These are phyloP conservation scores for Mallotus nudiflorus DNA, from an alignment of 345 rosid genomes.

Conservation along the genomic window DNA sequence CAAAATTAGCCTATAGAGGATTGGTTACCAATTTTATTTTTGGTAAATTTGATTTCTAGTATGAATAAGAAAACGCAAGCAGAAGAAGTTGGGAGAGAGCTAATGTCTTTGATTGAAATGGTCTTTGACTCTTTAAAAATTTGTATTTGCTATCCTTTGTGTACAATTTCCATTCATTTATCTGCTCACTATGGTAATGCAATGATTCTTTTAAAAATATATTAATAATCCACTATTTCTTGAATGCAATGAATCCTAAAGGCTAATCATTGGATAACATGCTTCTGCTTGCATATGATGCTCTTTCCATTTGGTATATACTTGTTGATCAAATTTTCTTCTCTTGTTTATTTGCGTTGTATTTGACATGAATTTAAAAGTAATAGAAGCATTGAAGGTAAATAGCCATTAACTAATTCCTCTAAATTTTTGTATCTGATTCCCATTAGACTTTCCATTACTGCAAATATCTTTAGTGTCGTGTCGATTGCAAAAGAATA, in stretches of 20 bases:
- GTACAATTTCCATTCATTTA: neutral
- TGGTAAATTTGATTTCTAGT: neutral
- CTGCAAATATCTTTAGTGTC: too few species aligned
- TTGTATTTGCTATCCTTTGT: neutral
- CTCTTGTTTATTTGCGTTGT: too few species aligned
- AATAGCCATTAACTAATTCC: too few species aligned
- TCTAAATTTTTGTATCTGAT: too few species aligned
- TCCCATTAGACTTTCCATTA: too few species aligned
- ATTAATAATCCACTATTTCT: neutral
- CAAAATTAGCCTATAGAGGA: too few species aligned
- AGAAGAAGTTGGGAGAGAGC: conserved; percentile 40
- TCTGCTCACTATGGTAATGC: neutral
- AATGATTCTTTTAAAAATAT: neutral
- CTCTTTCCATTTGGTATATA: neutral
- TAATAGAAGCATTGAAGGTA: too few species aligned
- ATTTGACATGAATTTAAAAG: too few species aligned
- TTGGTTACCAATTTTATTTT: too few species aligned
- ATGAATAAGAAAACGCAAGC: conserved; percentile 31
- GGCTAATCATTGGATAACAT: neutral
- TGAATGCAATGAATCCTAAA: neutral
- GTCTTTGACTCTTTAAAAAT: too few species aligned
- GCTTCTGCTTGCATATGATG: neutral
- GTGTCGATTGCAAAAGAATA: too few species aligned
- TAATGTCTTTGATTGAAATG: conserved; percentile 22
- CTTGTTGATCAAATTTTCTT: conserved; percentile 6